A percentile compares a stretch with the other conserved stretches of the same genome.
Evolutionary conservation across 306 rosid species (phyloP).

Genomic region (Lathyrus tuberosus): DNA sequence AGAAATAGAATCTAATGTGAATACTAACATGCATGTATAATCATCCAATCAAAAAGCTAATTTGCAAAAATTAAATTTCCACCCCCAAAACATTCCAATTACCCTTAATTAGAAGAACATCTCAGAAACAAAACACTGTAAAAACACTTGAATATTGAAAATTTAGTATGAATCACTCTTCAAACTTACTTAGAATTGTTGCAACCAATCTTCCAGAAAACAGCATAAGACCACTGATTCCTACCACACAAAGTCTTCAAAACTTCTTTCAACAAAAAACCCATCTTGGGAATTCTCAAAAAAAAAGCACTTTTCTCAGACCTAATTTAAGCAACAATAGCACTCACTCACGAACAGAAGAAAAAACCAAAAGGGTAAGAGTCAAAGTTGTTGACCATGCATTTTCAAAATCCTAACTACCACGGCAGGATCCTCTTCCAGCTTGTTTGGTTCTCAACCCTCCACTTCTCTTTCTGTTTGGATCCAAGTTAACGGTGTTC

Average conservation of each 20-base stretch:
- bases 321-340: slow-evolving; percentile 27
- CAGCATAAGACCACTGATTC: slow-evolving; percentile 92
- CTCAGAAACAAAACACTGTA: not conserved
- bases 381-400: slow-evolving; percentile 46
- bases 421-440: slow-evolving; percentile 99
- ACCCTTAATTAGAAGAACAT: not conserved
- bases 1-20: slow-evolving; percentile 34
- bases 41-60: not conserved
- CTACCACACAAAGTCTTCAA: slow-evolving; percentile 67
- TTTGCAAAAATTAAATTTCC: slow-evolving; percentile 7
- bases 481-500: slow-evolving; percentile 67
- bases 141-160: not conserved
- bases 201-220: slow-evolving; percentile 96
- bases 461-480: slow-evolving; percentile 76
- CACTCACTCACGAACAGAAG: slow-evolving; percentile 45
- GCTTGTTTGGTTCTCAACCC: slow-evolving; percentile 96
- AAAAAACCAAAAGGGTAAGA: slow-evolving; percentile 19
- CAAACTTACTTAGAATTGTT: slow-evolving; percentile 77
- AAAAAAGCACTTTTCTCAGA: not conserved
- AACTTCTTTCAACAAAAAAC: slow-evolving; percentile 71
- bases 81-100: slow-evolving; percentile 13
- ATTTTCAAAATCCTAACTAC: slow-evolving; percentile 75
- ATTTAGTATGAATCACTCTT: not conserved
- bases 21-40: not conserved
- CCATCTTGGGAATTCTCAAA: slow-evolving; percentile 57